Evolutionary conservation across 169 alveolate genomes (phyloP).

Genomic region (Plasmodium sp.): DNA sequence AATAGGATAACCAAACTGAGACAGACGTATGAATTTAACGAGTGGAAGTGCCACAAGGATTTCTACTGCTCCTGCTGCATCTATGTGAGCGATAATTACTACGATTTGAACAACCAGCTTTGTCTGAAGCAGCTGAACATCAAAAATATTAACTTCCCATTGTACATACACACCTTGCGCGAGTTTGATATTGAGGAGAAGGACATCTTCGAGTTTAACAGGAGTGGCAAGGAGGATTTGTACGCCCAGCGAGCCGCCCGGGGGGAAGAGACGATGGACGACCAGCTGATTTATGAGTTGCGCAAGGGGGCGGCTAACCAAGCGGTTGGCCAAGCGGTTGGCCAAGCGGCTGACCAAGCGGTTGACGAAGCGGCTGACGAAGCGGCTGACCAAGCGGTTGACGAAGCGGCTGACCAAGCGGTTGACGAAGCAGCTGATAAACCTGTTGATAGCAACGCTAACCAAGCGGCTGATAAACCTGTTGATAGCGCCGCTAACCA

Average conservation of each 20-base stretch:
- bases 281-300: slow-evolving; percentile 40
- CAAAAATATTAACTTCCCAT: slow-evolving; percentile 49
- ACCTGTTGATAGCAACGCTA: not conserved
- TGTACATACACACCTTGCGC: slow-evolving; percentile 34
- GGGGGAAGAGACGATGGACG: slow-evolving; percentile 31
- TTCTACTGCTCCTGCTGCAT: slow-evolving; percentile 92
- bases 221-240: slow-evolving; percentile 34
- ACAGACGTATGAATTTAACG: slow-evolving; percentile 89
- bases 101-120: slow-evolving; percentile 80
- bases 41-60: slow-evolving; percentile 93
- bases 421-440: too few species aligned
- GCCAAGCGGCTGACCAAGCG: not conserved
- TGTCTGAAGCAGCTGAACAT: slow-evolving; percentile 69
- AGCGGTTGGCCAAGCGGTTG: not conserved
- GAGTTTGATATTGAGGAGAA: slow-evolving; percentile 43
- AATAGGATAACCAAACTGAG: slow-evolving; percentile 87
- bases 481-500: not conserved
- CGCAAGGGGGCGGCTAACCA: slow-evolving; percentile 18
- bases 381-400: not conserved
- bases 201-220: slow-evolving; percentile 71
- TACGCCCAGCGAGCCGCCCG: slow-evolving; percentile 1
- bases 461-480: not conserved
- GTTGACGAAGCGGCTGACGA: not conserved
- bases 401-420: too few species aligned
- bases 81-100: slow-evolving; percentile 91